A percentile compares a stretch with the other conserved stretches of the same genome.
These are phyloP conservation scores for Bidens hawaiensis DNA, from an alignment of 140 eudicot genomes.

Conservation along the genomic window DNA sequence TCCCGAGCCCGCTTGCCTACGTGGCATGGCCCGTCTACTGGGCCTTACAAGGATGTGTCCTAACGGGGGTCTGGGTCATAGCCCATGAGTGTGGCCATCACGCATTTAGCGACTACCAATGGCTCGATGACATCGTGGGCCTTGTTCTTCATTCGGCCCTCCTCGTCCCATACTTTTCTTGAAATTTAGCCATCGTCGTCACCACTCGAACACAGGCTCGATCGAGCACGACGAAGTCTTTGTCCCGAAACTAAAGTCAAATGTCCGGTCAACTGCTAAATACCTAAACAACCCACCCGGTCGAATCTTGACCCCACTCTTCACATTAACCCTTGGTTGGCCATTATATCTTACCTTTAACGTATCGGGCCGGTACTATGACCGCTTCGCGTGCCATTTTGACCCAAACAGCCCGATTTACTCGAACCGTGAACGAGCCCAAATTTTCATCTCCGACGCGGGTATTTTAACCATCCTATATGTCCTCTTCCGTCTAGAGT, in stretches of 20 bases:
- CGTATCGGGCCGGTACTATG: conserved; percentile 7
- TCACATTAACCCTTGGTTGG: conserved; percentile 25
- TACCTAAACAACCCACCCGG: conserved; percentile 39
- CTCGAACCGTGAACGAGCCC: conserved; percentile 22
- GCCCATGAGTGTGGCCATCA: conserved; percentile 30
- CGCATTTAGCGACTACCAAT: conserved; percentile 20
- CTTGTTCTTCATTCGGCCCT: conserved; percentile 21
- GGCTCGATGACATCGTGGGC: conserved; percentile 21
- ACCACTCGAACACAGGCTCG: conserved; percentile 29
- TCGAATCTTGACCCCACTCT: conserved; percentile 14
- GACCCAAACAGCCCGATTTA: conserved; percentile 29
- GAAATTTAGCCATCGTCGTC: conserved; percentile 32
- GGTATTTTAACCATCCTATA: conserved; percentile 1
- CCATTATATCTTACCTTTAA: conserved; percentile 17
- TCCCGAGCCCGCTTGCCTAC: conserved; percentile 5
- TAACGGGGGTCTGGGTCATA: conserved; percentile 26
- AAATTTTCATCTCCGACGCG: conserved; percentile 14
- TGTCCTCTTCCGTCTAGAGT: background rate
- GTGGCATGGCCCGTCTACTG: conserved; percentile 27
- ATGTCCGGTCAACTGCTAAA: conserved; percentile 30
- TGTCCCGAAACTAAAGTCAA: conserved; percentile 22
- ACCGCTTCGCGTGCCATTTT: conserved; percentile 18
- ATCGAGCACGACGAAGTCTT: conserved; percentile 17
- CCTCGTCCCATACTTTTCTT: conserved; percentile 22
- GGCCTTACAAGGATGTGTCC: conserved; percentile 4